Evolutionary conservation across 176 grass and related monocot genomes (phyloP).

Genomic region (Hordeum vulgare): DNA sequence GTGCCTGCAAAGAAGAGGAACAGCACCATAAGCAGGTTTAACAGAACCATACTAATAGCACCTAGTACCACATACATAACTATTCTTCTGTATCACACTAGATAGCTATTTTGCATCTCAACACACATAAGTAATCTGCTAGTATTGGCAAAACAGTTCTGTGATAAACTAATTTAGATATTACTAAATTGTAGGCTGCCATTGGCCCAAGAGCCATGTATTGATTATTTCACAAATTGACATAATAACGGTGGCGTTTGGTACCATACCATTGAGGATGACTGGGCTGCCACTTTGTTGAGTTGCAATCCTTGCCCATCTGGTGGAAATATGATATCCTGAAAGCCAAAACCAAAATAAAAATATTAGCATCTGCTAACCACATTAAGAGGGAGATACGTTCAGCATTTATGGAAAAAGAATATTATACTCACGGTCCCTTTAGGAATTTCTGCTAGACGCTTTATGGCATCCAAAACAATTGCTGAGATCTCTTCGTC

Average conservation of each 20-base stretch:
- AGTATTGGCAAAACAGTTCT: neutral
- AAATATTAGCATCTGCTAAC: neutral
- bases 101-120: neutral
- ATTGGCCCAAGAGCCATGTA: neutral
- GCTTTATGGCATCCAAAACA: slow-evolving; percentile 46
- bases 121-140: neutral
- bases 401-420: neutral
- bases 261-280: slow-evolving; percentile 59
- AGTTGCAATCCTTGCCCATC: slow-evolving; percentile 55
- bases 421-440: slow-evolving; percentile 55
- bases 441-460: slow-evolving; percentile 58
- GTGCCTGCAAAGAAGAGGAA: slow-evolving; percentile 43
- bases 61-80: neutral
- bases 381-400: neutral
- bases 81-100: neutral
- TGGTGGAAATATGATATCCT: slow-evolving; percentile 81
- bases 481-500: slow-evolving; percentile 66
- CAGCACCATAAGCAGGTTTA: neutral
- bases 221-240: neutral
- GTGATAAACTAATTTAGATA: neutral
- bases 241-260: neutral
- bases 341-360: slow-evolving; percentile 13
- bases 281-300: slow-evolving; percentile 52
- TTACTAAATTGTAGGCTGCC: neutral
- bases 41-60: neutral